These are phyloP conservation scores for Aeminium ludgeri DNA, from an alignment of 495 filamentous ascomycete genomes.

Conservation along the genomic window DNA sequence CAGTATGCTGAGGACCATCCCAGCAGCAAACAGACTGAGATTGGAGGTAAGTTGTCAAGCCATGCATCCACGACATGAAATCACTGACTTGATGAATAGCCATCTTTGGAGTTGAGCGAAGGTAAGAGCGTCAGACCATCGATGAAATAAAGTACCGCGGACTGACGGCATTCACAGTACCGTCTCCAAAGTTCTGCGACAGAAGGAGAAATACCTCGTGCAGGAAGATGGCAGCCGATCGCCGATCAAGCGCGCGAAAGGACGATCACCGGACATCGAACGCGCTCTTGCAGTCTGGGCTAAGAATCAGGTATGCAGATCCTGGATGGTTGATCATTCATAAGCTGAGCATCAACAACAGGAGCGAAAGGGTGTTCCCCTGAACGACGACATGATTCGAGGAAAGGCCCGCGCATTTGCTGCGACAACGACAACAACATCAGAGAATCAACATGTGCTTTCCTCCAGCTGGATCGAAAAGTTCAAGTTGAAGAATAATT, in stretches of 20 bases:
- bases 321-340: not conserved
- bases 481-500: constrained; percentile 85
- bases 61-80: not conserved
- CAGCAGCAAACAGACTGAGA: constrained; percentile 92
- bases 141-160: no score
- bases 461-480: constrained; percentile 79
- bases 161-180: constrained; percentile 39
- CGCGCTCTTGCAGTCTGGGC: constrained; percentile 84
- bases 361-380: constrained; percentile 53
- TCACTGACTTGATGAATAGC: constrained; percentile 33
- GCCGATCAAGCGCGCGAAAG: constrained; percentile 75
- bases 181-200: constrained; percentile 89
- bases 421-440: constrained; percentile 55
- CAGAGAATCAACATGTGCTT: constrained; percentile 61
- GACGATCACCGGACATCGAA: constrained; percentile 88
- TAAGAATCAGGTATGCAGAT: constrained; percentile 33
- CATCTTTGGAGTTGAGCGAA: constrained; percentile 94
- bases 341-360: constrained; percentile 20
- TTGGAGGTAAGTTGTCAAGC: constrained; percentile 50
- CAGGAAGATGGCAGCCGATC: constrained; percentile 75
- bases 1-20: constrained; percentile 90
- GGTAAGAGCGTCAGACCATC: constrained; percentile 37
- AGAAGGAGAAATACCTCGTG: constrained; percentile 92
- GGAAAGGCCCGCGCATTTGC: constrained; percentile 73
- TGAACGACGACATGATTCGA: constrained; percentile 70